Evolutionary conservation across 2,329 filamentous ascomycete genomes (phyloP).

Genomic region (Colletotrichum musicola): DNA sequence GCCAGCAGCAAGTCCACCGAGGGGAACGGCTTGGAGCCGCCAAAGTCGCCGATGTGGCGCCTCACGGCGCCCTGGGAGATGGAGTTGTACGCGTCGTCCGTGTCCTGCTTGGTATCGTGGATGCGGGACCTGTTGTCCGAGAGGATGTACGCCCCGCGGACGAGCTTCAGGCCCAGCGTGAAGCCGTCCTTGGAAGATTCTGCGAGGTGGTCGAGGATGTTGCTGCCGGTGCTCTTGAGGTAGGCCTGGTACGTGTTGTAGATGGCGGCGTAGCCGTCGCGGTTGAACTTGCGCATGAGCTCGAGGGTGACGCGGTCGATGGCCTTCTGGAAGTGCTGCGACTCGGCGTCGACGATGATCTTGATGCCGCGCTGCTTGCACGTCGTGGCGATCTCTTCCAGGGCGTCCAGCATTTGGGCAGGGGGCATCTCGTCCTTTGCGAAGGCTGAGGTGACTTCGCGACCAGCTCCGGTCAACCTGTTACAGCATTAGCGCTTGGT

Average conservation of each 20-base stretch:
- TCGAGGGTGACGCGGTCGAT: slow-evolving; percentile 50
- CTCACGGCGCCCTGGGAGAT: slow-evolving; percentile 57
- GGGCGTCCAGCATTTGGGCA: slow-evolving; percentile 55
- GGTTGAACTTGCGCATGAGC: slow-evolving; percentile 55
- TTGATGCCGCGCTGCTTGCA: slow-evolving; percentile 54
- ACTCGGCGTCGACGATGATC: slow-evolving; percentile 62
- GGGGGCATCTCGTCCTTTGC: slow-evolving; percentile 50
- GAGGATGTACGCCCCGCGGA: slow-evolving; percentile 67
- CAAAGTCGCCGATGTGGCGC: slow-evolving; percentile 54
- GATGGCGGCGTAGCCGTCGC: slow-evolving; percentile 49
- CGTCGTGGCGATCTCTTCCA: slow-evolving; percentile 54
- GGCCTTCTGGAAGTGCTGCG: slow-evolving; percentile 57
- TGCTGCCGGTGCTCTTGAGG: slow-evolving; percentile 59
- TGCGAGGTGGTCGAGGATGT: slow-evolving; percentile 59
- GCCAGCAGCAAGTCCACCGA: slow-evolving; percentile 63
- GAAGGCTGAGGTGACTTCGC: slow-evolving; percentile 53
- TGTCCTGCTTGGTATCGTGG: slow-evolving; percentile 65
- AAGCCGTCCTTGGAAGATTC: slow-evolving; percentile 59
- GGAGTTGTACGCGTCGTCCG: slow-evolving; percentile 64
- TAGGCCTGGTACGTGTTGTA: slow-evolving; percentile 70
- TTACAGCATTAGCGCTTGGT: neutral
- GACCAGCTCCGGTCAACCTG: slow-evolving; percentile 59
- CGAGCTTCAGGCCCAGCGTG: slow-evolving; percentile 68
- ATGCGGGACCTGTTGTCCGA: slow-evolving; percentile 64
- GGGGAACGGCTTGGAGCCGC: slow-evolving; percentile 54